These are phyloP conservation scores for Picea abies DNA, from an alignment of 83 land plant species.

Conservation along the genomic window DNA sequence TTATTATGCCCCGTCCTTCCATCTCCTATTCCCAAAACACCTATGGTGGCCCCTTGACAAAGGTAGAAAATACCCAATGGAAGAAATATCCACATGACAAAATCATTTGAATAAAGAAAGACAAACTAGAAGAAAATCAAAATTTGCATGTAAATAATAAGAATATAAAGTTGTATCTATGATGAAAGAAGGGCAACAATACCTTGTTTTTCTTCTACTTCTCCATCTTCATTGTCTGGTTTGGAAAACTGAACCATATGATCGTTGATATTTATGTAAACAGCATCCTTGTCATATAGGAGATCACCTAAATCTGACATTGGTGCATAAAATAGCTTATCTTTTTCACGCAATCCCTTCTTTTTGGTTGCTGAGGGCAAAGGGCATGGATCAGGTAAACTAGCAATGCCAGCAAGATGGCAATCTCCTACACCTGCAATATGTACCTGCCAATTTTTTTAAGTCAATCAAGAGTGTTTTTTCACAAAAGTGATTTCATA, in stretches of 20 bases:
- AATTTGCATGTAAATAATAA: neutral
- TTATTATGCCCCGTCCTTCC: neutral
- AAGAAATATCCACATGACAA: neutral
- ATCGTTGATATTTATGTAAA: conserved; percentile 93
- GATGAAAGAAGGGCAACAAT: neutral
- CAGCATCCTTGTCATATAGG: conserved; percentile 97
- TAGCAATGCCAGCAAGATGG: conserved; percentile 56
- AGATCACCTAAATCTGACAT: conserved; percentile 99
- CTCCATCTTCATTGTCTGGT: conserved; percentile 46
- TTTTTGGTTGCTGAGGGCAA: conserved; percentile 97
- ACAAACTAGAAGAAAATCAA: neutral
- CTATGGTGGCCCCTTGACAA: no score
- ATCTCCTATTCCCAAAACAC: neutral
- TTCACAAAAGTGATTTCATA: neutral
- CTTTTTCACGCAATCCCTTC: conserved; percentile 93
- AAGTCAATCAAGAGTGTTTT: conserved; percentile 14
- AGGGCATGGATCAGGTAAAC: conserved; percentile 96
- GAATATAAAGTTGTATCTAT: neutral
- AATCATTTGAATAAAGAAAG: neutral
- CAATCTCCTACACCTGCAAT: conserved; percentile 98
- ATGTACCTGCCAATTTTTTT: conserved; percentile 67
- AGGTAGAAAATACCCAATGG: no score
- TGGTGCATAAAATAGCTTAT: conserved; percentile 97
- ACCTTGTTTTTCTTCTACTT: conserved; percentile 35
- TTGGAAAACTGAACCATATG: conserved; percentile 94